A percentile compares a stretch with the other conserved stretches of the same genome.
Conservation (phyloP, 2,329 filamentous ascomycete genomes). For the Claviceps digitariae region DNA sequence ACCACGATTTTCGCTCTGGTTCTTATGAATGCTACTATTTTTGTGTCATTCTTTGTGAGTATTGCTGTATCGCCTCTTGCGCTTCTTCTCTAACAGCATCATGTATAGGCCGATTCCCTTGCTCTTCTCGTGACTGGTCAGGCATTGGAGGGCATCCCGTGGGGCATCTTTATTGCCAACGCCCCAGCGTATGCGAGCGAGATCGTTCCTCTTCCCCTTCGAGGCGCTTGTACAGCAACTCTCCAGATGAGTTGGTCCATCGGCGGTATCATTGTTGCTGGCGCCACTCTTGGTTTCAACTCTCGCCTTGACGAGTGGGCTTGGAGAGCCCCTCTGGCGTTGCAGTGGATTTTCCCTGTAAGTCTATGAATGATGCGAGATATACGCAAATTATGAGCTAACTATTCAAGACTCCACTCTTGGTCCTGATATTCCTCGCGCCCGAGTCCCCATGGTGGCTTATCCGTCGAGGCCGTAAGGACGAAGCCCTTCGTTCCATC, state of each 20-base stretch:
- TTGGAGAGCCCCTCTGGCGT: constrained; percentile 33
- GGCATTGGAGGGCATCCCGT: constrained; percentile 44
- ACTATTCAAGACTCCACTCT: constrained; percentile 29
- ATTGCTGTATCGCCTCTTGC: neutral
- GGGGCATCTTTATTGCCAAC: constrained; percentile 52
- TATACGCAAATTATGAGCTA: neutral
- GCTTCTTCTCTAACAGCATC: neutral
- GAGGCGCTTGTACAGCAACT: constrained; percentile 44
- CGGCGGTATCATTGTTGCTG: constrained; percentile 44
- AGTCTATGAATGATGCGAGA: neutral
- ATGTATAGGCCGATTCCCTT: constrained; percentile 17
- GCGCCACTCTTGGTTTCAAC: constrained; percentile 39
- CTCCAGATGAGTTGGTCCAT: constrained; percentile 53
- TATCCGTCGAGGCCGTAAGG: constrained; percentile 30
- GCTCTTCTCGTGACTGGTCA: constrained; percentile 34
- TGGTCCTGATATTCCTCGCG: constrained; percentile 35
- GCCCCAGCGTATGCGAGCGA: constrained; percentile 47
- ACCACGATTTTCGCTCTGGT: constrained; percentile 24
- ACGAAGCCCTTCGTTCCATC: constrained; percentile 29
- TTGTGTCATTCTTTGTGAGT: constrained; percentile 40
- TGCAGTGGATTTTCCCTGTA: constrained; percentile 43
- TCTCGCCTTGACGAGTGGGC: constrained; percentile 14
- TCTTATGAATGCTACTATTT: constrained; percentile 24
- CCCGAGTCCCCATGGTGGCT: constrained; percentile 43
- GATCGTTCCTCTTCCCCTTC: constrained; percentile 42